These are phyloP conservation scores for Volvox africanus DNA, from an alignment of 139 green algal genomes.

Conservation along the genomic window DNA sequence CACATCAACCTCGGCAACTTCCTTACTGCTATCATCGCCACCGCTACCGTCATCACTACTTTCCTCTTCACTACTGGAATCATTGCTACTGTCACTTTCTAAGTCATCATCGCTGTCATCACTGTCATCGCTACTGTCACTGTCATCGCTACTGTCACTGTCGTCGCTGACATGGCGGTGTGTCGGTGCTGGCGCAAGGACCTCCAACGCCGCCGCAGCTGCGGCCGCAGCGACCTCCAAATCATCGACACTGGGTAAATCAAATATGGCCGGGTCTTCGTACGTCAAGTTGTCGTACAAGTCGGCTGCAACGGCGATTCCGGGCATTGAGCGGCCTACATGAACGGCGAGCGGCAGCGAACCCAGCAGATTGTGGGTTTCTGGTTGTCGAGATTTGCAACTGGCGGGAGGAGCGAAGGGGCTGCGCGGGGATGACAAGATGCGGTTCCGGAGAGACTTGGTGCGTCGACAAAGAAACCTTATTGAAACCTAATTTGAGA, in stretches of 20 bases:
- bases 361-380: too few relatives aligned
- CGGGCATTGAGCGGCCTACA: too few relatives aligned
- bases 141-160: constrained; percentile 8
- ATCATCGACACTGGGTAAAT: constrained; percentile 76
- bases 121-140: constrained; percentile 45
- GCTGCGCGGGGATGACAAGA: too few relatives aligned
- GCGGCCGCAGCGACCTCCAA: constrained; percentile 77
- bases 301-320: not conserved
- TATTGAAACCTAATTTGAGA: too few relatives aligned
- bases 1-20: not conserved
- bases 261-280: constrained; percentile 34
- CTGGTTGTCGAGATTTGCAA: too few relatives aligned
- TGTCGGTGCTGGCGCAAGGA: constrained; percentile 47
- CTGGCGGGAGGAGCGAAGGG: too few relatives aligned
- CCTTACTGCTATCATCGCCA: not conserved
- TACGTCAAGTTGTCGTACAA: not conserved
- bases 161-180: constrained; percentile 38
- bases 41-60: not conserved
- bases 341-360: too few relatives aligned
- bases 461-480: too few relatives aligned
- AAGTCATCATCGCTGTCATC: not conserved
- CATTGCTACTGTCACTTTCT: constrained; percentile 10
- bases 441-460: too few relatives aligned
- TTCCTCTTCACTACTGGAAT: not conserved
- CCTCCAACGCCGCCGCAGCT: constrained; percentile 71